Conservation (phyloP, 306 rosid species). For the Pterocarpus macrocarpus region DNA sequence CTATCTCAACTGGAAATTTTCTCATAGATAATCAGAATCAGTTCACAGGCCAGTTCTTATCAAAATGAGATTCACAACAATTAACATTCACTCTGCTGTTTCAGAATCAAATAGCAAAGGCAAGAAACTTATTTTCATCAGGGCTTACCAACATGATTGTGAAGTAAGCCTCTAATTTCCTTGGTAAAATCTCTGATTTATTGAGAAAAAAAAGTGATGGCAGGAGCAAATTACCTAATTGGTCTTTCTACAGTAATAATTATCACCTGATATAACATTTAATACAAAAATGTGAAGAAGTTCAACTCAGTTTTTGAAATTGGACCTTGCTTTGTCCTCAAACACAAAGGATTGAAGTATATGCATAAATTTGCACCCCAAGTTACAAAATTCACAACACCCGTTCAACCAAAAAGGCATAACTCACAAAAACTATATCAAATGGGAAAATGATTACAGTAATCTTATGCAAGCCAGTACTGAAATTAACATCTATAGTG, state of each 20-base stretch:
- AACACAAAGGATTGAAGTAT: constrained; percentile 15
- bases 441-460: constrained; percentile 9
- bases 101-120: constrained; percentile 14
- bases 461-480: neutral
- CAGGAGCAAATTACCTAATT: neutral
- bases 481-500: neutral
- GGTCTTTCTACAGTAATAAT: constrained; percentile 1
- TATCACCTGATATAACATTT: constrained; percentile 11
- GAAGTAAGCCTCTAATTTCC: neutral
- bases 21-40: constrained; percentile 6
- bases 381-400: neutral
- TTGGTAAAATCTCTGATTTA: neutral
- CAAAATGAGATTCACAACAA: constrained; percentile 25
- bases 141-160: constrained; percentile 15
- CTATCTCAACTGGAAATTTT: constrained; percentile 17
- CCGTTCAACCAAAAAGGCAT: neutral
- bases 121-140: neutral
- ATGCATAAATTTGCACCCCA: constrained; percentile 2
- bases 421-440: constrained; percentile 7
- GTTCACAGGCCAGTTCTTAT: constrained; percentile 23
- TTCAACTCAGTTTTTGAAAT: constrained; percentile 24
- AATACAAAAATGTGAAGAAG: neutral
- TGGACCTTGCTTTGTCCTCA: constrained; percentile 13
- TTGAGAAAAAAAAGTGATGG: neutral
- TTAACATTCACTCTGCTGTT: neutral